Percentiles rank a stretch among this genome's conserved stretches.
These are phyloP conservation scores for Delitschia confertaspora DNA, from an alignment of 495 filamentous ascomycete genomes.

Conservation along the genomic window DNA sequence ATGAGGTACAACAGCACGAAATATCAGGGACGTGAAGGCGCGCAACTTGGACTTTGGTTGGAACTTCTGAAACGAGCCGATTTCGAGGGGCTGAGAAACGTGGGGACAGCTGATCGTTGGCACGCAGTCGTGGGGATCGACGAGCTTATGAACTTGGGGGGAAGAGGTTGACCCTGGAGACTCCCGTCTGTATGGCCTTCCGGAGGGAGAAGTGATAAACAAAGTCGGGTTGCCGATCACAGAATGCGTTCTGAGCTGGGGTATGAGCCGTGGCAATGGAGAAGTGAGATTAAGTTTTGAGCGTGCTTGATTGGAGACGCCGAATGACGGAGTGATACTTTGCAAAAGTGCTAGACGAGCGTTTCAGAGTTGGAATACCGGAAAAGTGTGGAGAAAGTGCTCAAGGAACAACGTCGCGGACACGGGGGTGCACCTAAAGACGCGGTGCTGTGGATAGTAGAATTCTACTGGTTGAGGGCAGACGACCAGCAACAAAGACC, in stretches of 20 bases:
- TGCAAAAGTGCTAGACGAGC: constrained; percentile 15
- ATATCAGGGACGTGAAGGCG: constrained; percentile 7
- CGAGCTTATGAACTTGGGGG: constrained; percentile 25
- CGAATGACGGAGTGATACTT: constrained; percentile 19
- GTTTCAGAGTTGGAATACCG: constrained; percentile 15
- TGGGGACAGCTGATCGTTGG: constrained; percentile 28
- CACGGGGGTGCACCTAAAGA: neutral
- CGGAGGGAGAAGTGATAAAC: constrained; percentile 21
- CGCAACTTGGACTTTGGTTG: neutral
- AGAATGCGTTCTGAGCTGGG: constrained; percentile 13
- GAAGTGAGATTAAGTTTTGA: constrained; percentile 24
- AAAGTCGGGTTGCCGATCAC: constrained; percentile 22
- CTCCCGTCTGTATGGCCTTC: constrained; percentile 18
- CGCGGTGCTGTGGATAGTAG: constrained; percentile 2
- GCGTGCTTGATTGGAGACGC: constrained; percentile 6
- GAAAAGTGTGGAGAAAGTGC: constrained; percentile 22
- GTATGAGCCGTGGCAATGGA: constrained; percentile 25
- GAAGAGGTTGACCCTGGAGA: constrained; percentile 19
- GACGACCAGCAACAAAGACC: neutral
- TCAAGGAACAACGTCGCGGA: neutral
- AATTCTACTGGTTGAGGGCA: neutral
- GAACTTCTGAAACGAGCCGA: constrained; percentile 24
- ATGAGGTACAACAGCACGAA: constrained; percentile 13
- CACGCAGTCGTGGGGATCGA: constrained; percentile 26
- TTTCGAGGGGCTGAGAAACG: constrained; percentile 24